phyloP scores from a whole-genome alignment of 1,139 yeast species.

The Blastobotrys apis region DNA sequence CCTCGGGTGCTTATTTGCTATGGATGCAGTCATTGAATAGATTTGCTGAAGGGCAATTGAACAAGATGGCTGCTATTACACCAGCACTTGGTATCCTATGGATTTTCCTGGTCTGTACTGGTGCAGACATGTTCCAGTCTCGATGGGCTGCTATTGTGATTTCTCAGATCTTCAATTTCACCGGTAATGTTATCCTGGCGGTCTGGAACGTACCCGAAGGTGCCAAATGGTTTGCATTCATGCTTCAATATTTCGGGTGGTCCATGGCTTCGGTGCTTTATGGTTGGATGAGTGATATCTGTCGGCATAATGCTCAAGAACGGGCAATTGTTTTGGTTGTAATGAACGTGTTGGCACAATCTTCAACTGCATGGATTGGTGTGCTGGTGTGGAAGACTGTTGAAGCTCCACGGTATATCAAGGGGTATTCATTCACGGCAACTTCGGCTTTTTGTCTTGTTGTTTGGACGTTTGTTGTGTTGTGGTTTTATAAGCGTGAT shows the following conservation, averaged over 20 bases:
- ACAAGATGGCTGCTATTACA: constrained; percentile 47
- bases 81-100: constrained; percentile 46
- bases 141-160: constrained; percentile 34
- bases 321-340: constrained; percentile 40
- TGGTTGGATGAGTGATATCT: constrained; percentile 38
- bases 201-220: constrained; percentile 45
- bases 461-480: constrained; percentile 52
- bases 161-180: constrained; percentile 42
- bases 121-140: constrained; percentile 49
- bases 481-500: constrained; percentile 54
- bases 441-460: constrained; percentile 48
- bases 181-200: constrained; percentile 43
- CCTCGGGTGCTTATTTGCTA: constrained; percentile 43
- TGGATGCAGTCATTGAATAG: constrained; percentile 29
- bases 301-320: constrained; percentile 39
- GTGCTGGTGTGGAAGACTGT: constrained; percentile 49
- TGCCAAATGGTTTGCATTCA: constrained; percentile 48
- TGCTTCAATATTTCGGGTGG: constrained; percentile 38
- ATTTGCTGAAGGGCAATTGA: constrained; percentile 38
- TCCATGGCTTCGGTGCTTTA: constrained; percentile 39
- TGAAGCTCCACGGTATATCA: constrained; percentile 48
- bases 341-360: constrained; percentile 42
- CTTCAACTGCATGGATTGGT: constrained; percentile 39
- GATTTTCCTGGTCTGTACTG: constrained; percentile 36
- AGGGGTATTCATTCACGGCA: constrained; percentile 53